phyloP scores from a whole-genome alignment of 1,139 yeast genomes.

The Magnusiomyces magnusii region DNA sequence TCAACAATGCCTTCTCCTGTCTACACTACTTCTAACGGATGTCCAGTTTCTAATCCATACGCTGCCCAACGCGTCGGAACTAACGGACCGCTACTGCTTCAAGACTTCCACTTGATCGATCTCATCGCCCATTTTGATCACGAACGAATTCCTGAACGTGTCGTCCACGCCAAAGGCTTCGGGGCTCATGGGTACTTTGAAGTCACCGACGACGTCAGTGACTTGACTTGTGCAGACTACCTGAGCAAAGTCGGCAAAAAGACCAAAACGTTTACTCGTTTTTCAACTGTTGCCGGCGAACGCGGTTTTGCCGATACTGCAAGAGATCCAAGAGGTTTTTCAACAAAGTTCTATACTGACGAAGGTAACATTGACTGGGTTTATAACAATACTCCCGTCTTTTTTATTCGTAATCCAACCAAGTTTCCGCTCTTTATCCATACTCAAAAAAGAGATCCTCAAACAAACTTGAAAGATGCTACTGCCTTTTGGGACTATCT shows the following conservation, averaged over 20 bases:
- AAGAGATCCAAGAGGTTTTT: slow-evolving; percentile 86
- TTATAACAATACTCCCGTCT: slow-evolving; percentile 83
- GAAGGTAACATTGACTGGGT: slow-evolving; percentile 88
- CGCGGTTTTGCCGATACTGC: slow-evolving; percentile 77
- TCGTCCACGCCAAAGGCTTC: slow-evolving; percentile 85
- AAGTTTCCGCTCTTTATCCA: slow-evolving; percentile 87
- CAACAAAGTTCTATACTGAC: slow-evolving; percentile 76
- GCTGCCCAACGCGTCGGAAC: slow-evolving; percentile 71
- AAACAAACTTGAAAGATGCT: slow-evolving; percentile 73
- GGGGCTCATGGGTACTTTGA: slow-evolving; percentile 80
- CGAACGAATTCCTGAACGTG: slow-evolving; percentile 84
- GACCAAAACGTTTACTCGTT: slow-evolving; percentile 65
- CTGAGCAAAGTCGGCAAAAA: slow-evolving; percentile 61
- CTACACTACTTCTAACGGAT: slow-evolving; percentile 65
- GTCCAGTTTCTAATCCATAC: slow-evolving; percentile 56
- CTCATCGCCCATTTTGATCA: slow-evolving; percentile 77
- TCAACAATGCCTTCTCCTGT: slow-evolving; percentile 21
- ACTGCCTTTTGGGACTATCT: slow-evolving; percentile 64
- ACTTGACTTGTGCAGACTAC: slow-evolving; percentile 62
- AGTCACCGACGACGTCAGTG: slow-evolving; percentile 75
- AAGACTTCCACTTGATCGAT: slow-evolving; percentile 73
- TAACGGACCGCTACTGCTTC: slow-evolving; percentile 67
- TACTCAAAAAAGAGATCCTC: slow-evolving; percentile 82
- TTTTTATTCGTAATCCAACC: slow-evolving; percentile 78
- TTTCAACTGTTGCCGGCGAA: slow-evolving; percentile 89